Percentiles rank a stretch among this genome's conserved stretches.
Conservation (phyloP, 805 yeast genomes). For the Lachancea sp. region DNA sequence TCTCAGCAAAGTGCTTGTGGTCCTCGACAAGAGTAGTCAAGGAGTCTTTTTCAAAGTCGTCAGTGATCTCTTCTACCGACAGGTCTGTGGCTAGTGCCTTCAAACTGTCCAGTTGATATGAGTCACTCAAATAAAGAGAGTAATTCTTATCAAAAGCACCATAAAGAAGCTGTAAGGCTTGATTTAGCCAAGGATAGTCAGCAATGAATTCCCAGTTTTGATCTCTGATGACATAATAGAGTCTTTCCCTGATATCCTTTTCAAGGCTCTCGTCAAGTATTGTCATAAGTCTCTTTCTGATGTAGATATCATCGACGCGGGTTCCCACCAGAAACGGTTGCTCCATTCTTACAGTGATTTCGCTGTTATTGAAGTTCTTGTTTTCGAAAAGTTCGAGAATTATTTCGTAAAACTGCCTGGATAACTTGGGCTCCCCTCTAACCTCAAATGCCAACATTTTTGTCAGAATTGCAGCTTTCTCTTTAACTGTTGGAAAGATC, state of each 20-base stretch:
- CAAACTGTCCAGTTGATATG: slow-evolving; percentile 50
- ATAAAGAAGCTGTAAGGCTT: slow-evolving; percentile 79
- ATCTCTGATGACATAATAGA: slow-evolving; percentile 83
- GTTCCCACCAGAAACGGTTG: slow-evolving; percentile 96
- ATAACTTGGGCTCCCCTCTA: slow-evolving; percentile 72
- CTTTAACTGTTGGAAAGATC: slow-evolving; percentile 89
- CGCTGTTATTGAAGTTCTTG: slow-evolving; percentile 70
- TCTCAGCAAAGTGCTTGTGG: slow-evolving; percentile 28
- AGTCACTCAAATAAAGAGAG: slow-evolving; percentile 41
- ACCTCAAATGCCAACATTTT: slow-evolving; percentile 92
- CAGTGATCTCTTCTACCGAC: neutral
- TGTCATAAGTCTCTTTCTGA: slow-evolving; percentile 70
- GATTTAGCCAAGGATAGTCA: slow-evolving; percentile 92
- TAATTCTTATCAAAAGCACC: slow-evolving; percentile 61
- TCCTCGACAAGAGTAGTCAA: slow-evolving; percentile 29
- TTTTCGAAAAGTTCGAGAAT: slow-evolving; percentile 84
- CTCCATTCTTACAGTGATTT: slow-evolving; percentile 89
- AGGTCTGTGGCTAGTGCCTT: slow-evolving; percentile 27
- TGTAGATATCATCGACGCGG: slow-evolving; percentile 64
- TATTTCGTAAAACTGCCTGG: slow-evolving; percentile 76
- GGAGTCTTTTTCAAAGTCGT: slow-evolving; percentile 4
- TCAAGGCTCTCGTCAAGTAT: slow-evolving; percentile 77
- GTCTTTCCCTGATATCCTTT: slow-evolving; percentile 65
- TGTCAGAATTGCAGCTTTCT: slow-evolving; percentile 86
- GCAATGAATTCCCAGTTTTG: slow-evolving; percentile 96